Conservation (phyloP, 768 basidiomycete genomes). For the Cyathus striatus region DNA sequence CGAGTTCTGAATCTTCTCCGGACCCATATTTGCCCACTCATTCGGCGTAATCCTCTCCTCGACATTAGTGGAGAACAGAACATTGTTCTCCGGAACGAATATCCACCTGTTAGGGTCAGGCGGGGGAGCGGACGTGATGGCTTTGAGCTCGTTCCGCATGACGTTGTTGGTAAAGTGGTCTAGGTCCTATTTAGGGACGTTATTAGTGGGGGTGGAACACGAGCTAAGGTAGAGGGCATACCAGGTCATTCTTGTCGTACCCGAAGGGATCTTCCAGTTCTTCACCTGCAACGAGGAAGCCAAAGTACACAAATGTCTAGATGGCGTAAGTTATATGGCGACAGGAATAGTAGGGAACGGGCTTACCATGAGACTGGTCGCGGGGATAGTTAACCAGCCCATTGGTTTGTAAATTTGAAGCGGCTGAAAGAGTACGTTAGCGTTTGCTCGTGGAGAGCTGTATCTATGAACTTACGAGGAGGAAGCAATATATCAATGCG, state of each 20-base stretch:
- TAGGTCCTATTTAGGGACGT: no score
- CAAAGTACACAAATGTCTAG: conserved; percentile 67
- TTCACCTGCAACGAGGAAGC: conserved; percentile 69
- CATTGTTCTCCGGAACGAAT: no score
- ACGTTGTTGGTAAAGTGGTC: no score
- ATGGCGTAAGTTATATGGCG: neutral
- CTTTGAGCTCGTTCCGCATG: no score
- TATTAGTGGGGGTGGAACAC: no score
- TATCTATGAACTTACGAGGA: conserved; percentile 34
- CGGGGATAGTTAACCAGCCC: conserved; percentile 61
- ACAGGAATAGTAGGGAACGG: neutral
- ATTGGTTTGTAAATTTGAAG: conserved; percentile 56
- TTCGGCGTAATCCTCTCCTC: no score
- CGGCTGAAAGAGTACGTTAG: conserved; percentile 33
- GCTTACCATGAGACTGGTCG: conserved; percentile 46
- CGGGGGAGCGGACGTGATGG: no score
- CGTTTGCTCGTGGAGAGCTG: neutral
- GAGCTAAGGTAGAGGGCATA: no score
- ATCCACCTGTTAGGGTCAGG: no score
- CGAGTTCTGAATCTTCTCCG: no score
- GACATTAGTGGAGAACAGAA: no score
- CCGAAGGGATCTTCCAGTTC: conserved; percentile 65
- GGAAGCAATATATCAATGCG: conserved; percentile 53
- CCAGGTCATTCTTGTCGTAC: conserved; percentile 72
- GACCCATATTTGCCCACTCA: no score